phyloP scores from a whole-genome alignment of 2,329 filamentous ascomycete species.

The Colletotrichum echinochloae region DNA sequence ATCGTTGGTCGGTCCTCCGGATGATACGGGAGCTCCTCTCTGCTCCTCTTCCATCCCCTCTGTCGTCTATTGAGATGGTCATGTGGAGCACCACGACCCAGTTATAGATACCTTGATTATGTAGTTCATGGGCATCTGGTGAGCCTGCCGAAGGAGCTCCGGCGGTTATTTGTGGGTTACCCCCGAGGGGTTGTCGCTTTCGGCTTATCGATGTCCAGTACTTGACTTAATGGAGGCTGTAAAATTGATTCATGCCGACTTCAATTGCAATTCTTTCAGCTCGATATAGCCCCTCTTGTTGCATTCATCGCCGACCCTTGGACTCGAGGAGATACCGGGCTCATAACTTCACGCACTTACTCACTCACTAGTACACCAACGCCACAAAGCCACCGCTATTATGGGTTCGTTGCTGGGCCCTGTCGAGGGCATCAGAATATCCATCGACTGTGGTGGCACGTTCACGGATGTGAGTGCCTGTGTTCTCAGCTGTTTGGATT shows the following conservation, averaged over 20 bases:
- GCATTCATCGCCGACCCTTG: not conserved
- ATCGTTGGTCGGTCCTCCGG: not conserved
- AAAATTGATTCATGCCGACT: slow-evolving; percentile 23
- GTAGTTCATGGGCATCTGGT: slow-evolving; percentile 9
- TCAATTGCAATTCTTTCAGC: not conserved
- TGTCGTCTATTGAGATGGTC: slow-evolving; percentile 6
- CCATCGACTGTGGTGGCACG: slow-evolving; percentile 58
- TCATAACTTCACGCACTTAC: not conserved
- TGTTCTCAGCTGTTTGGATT: slow-evolving; percentile 63
- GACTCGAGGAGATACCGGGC: not conserved
- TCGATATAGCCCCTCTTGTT: not conserved
- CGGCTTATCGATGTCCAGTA: slow-evolving; percentile 13
- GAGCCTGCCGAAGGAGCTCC: slow-evolving; percentile 29
- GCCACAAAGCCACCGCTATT: not conserved
- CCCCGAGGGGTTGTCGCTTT: slow-evolving; percentile 26
- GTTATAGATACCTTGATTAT: not conserved
- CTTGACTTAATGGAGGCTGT: slow-evolving; percentile 4
- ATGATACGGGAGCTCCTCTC: slow-evolving; percentile 5
- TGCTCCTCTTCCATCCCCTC: slow-evolving; percentile 31
- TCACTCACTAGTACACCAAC: not conserved
- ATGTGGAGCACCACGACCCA: slow-evolving; percentile 6
- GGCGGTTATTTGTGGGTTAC: not conserved
- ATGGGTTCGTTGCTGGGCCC: slow-evolving; percentile 36
- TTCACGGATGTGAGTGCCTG: slow-evolving; percentile 76
- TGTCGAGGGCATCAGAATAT: slow-evolving; percentile 37